Conservation (phyloP, 2,329 filamentous ascomycete genomes). For the Dryadomyces sulphureus region DNA sequence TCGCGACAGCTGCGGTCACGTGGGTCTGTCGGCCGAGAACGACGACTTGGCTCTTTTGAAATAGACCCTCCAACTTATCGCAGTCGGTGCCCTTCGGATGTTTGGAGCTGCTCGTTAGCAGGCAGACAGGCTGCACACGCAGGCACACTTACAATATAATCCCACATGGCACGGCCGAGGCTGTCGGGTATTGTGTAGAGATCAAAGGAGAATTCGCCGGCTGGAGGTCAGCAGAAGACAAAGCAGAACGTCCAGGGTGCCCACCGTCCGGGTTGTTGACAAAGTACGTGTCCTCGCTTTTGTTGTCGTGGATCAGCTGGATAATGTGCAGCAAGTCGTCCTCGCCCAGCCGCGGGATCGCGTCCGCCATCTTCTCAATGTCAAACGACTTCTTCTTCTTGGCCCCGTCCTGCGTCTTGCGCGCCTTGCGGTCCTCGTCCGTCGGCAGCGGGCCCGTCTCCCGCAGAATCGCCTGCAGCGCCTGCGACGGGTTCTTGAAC, state of each 20-base stretch:
- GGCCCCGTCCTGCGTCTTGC: slow-evolving; percentile 55
- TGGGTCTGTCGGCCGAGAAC: too few relatives aligned
- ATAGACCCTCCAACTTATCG: background rate
- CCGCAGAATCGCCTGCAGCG: slow-evolving; percentile 62
- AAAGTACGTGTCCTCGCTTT: slow-evolving; percentile 84
- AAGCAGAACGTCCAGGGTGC: slow-evolving; percentile 3
- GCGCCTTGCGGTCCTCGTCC: slow-evolving; percentile 49
- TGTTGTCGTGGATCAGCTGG: slow-evolving; percentile 96
- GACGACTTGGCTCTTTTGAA: too few relatives aligned
- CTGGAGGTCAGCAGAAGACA: slow-evolving; percentile 22
- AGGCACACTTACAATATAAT: slow-evolving; percentile 44
- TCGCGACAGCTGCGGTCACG: too few relatives aligned
- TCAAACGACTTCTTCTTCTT: slow-evolving; percentile 64
- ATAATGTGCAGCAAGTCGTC: slow-evolving; percentile 91
- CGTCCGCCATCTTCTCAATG: slow-evolving; percentile 94
- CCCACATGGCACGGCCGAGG: slow-evolving; percentile 90
- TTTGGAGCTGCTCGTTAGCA: slow-evolving; percentile 1
- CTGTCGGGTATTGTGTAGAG: slow-evolving; percentile 89
- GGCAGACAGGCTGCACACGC: too few relatives aligned
- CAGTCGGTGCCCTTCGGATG: slow-evolving; percentile 5
- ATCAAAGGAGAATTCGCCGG: slow-evolving; percentile 96
- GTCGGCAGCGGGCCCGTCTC: slow-evolving; percentile 78
- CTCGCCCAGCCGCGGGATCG: slow-evolving; percentile 74
- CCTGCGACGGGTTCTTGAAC: slow-evolving; percentile 87
- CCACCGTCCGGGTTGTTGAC: slow-evolving; percentile 91